Percentiles rank a stretch among this genome's conserved stretches.
These are phyloP conservation scores for Erythrobasidium yunnanense DNA, from an alignment of 768 basidiomycete species.

Conservation along the genomic window DNA sequence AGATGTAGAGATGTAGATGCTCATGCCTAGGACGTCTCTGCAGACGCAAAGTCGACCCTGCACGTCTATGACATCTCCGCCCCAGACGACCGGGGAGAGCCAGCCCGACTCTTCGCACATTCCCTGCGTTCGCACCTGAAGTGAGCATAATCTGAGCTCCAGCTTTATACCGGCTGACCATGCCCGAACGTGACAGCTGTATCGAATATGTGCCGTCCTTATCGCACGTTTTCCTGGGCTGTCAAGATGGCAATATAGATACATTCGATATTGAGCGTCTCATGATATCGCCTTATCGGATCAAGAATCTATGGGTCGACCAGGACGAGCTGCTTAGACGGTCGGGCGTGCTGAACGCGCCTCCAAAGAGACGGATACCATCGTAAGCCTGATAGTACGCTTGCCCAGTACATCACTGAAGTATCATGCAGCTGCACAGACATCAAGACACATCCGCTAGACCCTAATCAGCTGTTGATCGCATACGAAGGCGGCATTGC, in stretches of 20 bases:
- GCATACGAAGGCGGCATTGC: slow-evolving; percentile 43
- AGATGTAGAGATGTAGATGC: not conserved
- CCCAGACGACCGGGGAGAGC: slow-evolving; percentile 30
- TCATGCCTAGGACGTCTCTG: not conserved
- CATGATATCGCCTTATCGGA: slow-evolving; percentile 55
- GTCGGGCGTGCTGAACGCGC: slow-evolving; percentile 41
- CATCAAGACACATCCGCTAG: slow-evolving; percentile 33
- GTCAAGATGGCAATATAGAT: slow-evolving; percentile 54
- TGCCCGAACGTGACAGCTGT: slow-evolving; percentile 44
- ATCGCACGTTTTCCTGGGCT: slow-evolving; percentile 57
- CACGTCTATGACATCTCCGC: slow-evolving; percentile 34
- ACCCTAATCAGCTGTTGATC: slow-evolving; percentile 36
- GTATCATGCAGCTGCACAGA: slow-evolving; percentile 28
- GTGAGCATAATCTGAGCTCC: not conserved
- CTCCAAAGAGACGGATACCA: slow-evolving; percentile 36
- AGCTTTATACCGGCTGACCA: not conserved
- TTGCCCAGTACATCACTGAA: not conserved
- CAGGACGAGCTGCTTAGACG: slow-evolving; percentile 54
- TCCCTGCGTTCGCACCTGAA: slow-evolving; percentile 31
- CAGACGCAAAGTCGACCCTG: slow-evolving; percentile 40
- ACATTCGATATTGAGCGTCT: slow-evolving; percentile 66
- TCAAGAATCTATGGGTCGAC: slow-evolving; percentile 65
- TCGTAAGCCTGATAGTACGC: not conserved
- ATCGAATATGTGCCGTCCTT: slow-evolving; percentile 59
- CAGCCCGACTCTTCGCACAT: slow-evolving; percentile 31